Evolutionary conservation across 306 rosid species (phyloP), one percentile per base, ranked within the genome.

Genomic region (Canavalia gladiata): DNA sequence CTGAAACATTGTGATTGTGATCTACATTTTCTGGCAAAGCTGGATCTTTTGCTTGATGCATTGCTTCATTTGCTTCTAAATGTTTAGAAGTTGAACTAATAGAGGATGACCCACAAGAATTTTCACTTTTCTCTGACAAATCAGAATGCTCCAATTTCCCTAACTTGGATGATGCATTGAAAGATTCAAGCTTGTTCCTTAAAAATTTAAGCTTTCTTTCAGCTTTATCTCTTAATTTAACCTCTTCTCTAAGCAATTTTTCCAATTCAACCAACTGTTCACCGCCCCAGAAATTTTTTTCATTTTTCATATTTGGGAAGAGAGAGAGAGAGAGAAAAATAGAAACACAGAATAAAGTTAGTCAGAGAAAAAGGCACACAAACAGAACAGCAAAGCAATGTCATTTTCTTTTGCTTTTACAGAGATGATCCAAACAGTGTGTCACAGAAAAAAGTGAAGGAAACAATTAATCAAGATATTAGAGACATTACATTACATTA

Each of bases 191-290:
- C 90, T 87, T 93, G 39, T 82, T 88, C 86, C 47, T 93, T 34
- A 95, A 84, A 68, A 78, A 74, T 41, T 56, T 80, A 58, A 93
- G 95, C 91, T 86, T 95, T 83, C 78, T 93, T 81, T 91, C 90
- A 11, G 95, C 92, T 87, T 66, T 91, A 72, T 91, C 85, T 87
- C 87, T 93, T 66, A 88, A 52, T 46, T 81, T 85, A 25, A 77
- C 87, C 93, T 91, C 97, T 76, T 89, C 83, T 64, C 81, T 89
- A 6, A 95, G 81, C 80, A 72, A 57, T 5, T 84, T 90, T 81
- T 90, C 94, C 65, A 95, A 74, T 68, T 91, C 97, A 73, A 64
- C 71, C 87, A 93, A 79, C 99, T 95, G 86, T 73, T 49, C 65
- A 43, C 46, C 54, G 4, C 34, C 66, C 51, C 70, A 51, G 2